Evolutionary conservation across 305 asterid species (phyloP).

Genomic region (Fraxinus dipetala): DNA sequence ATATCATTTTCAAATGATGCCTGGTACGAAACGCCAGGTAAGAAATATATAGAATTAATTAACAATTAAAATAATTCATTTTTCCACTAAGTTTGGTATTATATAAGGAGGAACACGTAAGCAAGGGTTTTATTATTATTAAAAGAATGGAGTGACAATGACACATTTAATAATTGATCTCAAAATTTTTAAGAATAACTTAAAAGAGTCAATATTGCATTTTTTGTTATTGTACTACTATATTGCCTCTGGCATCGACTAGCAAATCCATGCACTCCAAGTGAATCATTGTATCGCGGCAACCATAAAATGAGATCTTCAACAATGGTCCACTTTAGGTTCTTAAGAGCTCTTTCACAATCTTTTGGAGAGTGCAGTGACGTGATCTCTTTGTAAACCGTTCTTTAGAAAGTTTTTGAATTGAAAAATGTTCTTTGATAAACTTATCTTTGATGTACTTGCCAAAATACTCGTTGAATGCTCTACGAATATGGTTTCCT

Average conservation of each 20-base stretch:
- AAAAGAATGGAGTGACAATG: neutral
- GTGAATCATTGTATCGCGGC: neutral
- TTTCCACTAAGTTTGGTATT: neutral
- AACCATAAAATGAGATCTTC: neutral
- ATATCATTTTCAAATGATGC: neutral
- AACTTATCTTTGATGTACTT: neutral
- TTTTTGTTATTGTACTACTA: neutral
- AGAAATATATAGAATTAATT: neutral
- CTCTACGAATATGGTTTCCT: neutral
- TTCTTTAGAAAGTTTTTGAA: neutral
- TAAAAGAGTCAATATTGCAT: neutral
- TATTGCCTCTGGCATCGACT: neutral
- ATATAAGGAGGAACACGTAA: neutral
- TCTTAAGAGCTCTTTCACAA: neutral
- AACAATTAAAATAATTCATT: neutral
- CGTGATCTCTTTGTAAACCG: neutral
- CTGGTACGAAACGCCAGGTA: neutral
- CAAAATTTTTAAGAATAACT: neutral
- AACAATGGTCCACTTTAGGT: neutral
- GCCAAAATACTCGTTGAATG: neutral
- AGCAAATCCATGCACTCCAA: neutral
- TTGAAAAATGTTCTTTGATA: neutral
- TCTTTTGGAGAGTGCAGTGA: neutral
- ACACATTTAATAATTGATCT: neutral
- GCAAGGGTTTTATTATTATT: neutral